Evolutionary conservation across 805 yeast genomes (phyloP).

Genomic region (Cyberlindnera misumaiensis): DNA sequence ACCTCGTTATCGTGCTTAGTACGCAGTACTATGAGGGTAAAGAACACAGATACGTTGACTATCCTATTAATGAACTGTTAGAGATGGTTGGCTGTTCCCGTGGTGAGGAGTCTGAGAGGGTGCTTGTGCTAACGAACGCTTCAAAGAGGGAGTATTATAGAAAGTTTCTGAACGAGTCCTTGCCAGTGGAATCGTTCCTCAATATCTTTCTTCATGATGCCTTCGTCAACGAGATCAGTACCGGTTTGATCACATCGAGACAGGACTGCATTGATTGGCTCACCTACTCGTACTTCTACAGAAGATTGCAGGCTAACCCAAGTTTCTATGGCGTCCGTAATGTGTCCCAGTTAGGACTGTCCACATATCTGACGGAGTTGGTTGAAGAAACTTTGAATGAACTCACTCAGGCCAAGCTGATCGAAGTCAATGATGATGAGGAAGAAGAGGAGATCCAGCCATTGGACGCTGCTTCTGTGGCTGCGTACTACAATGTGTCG

Average conservation of each 20-base stretch:
- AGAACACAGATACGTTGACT: conserved; percentile 66
- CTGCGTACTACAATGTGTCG: conserved; percentile 64
- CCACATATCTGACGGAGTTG: conserved; percentile 77
- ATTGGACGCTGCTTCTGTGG: conserved; percentile 63
- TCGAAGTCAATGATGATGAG: conserved; percentile 45
- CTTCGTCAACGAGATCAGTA: conserved; percentile 67
- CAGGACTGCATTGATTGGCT: conserved; percentile 92
- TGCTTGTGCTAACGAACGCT: conserved; percentile 49
- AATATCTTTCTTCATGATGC: conserved; percentile 55
- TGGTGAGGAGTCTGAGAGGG: conserved; percentile 31
- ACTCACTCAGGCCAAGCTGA: conserved; percentile 49
- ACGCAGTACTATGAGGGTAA: conserved; percentile 67
- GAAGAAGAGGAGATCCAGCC: conserved; percentile 41
- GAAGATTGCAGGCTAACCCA: conserved; percentile 78
- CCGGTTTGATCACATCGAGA: conserved; percentile 51
- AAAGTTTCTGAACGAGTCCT: conserved; percentile 62
- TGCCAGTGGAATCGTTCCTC: conserved; percentile 80
- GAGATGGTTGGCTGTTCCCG: conserved; percentile 56
- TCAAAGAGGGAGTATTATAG: conserved; percentile 56
- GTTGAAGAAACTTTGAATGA: conserved; percentile 69
- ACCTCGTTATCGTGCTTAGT: conserved; percentile 56
- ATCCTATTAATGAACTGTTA: conserved; percentile 52
- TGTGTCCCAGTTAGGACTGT: conserved; percentile 57
- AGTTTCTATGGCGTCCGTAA: conserved; percentile 79
- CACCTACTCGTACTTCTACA: conserved; percentile 75